Evolutionary conservation across 345 rosid species (phyloP), one percentile per base, ranked within the genome.

Genomic region (Populus ilicifolia): DNA sequence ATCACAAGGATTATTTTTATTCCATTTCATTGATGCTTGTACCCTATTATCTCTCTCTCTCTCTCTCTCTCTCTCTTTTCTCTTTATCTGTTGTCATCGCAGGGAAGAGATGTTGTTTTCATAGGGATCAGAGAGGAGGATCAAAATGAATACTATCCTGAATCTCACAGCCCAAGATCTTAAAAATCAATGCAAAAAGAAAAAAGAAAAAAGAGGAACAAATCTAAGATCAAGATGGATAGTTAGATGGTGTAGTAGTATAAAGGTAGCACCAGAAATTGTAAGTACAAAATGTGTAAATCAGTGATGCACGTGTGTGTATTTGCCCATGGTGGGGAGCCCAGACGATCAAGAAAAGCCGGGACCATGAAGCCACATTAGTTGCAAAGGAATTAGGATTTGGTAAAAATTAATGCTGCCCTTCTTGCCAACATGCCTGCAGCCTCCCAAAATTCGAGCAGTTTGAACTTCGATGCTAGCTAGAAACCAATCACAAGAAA

Each of bases 281-380:
- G 74, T 65, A 70, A 79, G 54, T 41, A 63, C 25, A 52, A 69
- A 64, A 33, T 56, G 78, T 43, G 78, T 39, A 75, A 70, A 62
- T 70, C 69, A 72, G 78, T 36, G 43, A 21, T 29, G 83, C 84
- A 82, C 85, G 87, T 84, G 86, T 75, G 80, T 71, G 36, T 52
- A 38, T 29, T 41, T 38, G 44, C 54, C 68, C 76, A 43, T 21
- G 69, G 56, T 11, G 74, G 77, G 77, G 78, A 79, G 81, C 77
- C 79, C 83, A 78, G 73, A 5, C 35, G 69, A 69, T 70, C 44
- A 66, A 79, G 50, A 61, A 41, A 17, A 72, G 56, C 75, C 67
- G 82, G 88, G 83, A 80, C 81, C 86, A 73, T 54, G 84, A 73
- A 79, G 65, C 77, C 62, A 54, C 62, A 54, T 72, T 70, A 70